Conservation (phyloP, 1,139 yeast genomes). For the Pichia cactophila region DNA sequence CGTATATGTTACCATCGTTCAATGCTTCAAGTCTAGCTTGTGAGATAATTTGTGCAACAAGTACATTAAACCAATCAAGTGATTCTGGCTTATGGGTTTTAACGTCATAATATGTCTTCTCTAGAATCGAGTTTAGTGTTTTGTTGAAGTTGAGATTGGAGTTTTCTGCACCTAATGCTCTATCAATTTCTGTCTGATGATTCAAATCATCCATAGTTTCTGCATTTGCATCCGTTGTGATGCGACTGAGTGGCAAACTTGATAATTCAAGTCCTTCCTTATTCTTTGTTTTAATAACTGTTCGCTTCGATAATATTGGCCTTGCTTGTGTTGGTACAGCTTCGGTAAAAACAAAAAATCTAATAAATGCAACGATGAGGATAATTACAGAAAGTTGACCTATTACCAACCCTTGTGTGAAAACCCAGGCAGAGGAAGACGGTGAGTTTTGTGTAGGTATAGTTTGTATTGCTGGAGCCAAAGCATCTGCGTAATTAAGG, state of each 20-base stretch:
- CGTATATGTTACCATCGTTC: slow-evolving; percentile 73
- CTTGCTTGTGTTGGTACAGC: slow-evolving; percentile 30
- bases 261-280: slow-evolving; percentile 12
- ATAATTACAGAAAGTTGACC: slow-evolving; percentile 84
- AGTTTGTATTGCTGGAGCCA: slow-evolving; percentile 6
- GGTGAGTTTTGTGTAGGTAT: slow-evolving; percentile 5
- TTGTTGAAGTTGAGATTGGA: slow-evolving; percentile 8
- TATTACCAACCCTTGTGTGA: slow-evolving; percentile 66
- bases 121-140: slow-evolving; percentile 34
- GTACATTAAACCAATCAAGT: slow-evolving; percentile 92
- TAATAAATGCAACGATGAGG: slow-evolving; percentile 66
- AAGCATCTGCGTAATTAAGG: slow-evolving; percentile 2
- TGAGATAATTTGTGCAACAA: slow-evolving; percentile 83
- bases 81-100: slow-evolving; percentile 83
- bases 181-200: slow-evolving; percentile 7
- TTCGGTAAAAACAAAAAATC: slow-evolving; percentile 87
- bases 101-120: slow-evolving; percentile 89
- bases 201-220: slow-evolving; percentile 1
- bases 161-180: slow-evolving; percentile 2
- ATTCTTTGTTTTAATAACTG: slow-evolving; percentile 21
- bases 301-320: slow-evolving; percentile 18
- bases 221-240: neutral
- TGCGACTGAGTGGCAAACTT: slow-evolving; percentile 2
- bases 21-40: slow-evolving; percentile 85
- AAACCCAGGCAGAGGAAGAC: slow-evolving; percentile 42